Conservation (phyloP, 768 basidiomycete species). For the Leccinum variicolor region DNA sequence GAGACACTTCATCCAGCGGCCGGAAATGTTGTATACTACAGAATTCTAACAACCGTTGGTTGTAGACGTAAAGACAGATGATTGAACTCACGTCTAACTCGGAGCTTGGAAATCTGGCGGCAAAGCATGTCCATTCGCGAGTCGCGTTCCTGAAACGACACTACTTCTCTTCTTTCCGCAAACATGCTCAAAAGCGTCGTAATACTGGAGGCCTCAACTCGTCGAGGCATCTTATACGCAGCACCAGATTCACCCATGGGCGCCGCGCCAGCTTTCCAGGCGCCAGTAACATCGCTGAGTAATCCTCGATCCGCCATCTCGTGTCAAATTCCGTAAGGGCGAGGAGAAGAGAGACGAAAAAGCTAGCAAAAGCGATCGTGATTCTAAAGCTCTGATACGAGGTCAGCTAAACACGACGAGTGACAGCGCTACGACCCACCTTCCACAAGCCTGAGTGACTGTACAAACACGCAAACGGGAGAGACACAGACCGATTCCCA, state of each 20-base stretch:
- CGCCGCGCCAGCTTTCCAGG: constrained; percentile 49
- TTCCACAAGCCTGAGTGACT: constrained; percentile 44
- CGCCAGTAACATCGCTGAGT: constrained; percentile 69
- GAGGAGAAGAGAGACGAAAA: constrained; percentile 56
- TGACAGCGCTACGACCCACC: constrained; percentile 20
- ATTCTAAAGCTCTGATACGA: constrained; percentile 63
- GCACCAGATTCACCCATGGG: constrained; percentile 38
- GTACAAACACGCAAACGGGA: constrained; percentile 42
- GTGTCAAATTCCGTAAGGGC: constrained; percentile 65
- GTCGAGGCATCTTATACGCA: constrained; percentile 22
- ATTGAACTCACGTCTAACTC: too few species aligned
- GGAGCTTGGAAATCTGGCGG: constrained; percentile 50
- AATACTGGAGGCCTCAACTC: too few species aligned
- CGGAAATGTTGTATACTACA: too few species aligned
- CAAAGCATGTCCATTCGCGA: constrained; percentile 43
- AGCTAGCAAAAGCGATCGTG: constrained; percentile 57
- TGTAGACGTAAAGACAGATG: too few species aligned
- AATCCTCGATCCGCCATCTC: constrained; percentile 56
- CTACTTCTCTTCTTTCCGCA: constrained; percentile 32
- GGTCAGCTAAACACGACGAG: background rate
- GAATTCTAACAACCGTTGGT: too few species aligned
- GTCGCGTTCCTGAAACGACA: constrained; percentile 38
- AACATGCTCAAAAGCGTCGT: constrained; percentile 51
- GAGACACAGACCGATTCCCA: constrained; percentile 53
- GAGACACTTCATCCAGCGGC: too few species aligned